Base-by-base conservation (phyloP, 768 basidiomycete genomes). In the Porpolomopsis calyptriformis region DNA sequence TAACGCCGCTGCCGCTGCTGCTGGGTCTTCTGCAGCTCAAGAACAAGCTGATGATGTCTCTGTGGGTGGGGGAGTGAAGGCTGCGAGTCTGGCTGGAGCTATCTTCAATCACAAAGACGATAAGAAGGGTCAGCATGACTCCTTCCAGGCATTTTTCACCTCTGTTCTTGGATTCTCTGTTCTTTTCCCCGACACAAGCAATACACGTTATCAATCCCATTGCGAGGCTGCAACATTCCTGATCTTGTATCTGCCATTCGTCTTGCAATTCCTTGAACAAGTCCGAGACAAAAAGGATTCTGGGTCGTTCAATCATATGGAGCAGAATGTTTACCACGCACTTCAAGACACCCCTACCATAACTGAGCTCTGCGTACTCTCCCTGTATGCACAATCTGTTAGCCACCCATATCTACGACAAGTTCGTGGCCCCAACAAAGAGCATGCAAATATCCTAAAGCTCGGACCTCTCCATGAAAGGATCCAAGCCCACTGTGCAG, bases 151-250 rank as follows among this genome's bases (percentile, higher is more conserved):
- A n/a, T n/a, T n/a, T n/a, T n/a, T n/a, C n/a, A n/a, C n/a, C n/a
- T n/a, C n/a, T n/a, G n/a, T n/a, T n/a, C n/a, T n/a, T n/a, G n/a
- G n/a, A n/a, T n/a, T n/a, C n/a, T n/a, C n/a, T n/a, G n/a, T n/a
- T n/a, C n/a, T n/a, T n/a, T n/a, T n/a, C n/a, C n/a, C n/a, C n/a
- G n/a, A n/a, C n/a, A n/a, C n/a, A n/a, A n/a, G n/a, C n/a, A n/a
- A n/a, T n/a, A n/a, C n/a, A n/a, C n/a, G n/a, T 0, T 70, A 57
- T 47, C 57, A 62, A 22, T 62, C 57, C 1, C 56, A 67, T 47
- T 50, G 60, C 18, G 54, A 60, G 4, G 64, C 63, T 0, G 52
- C 61, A 0, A 36, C 51, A 0, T 55, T 46, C 9, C 46, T 66
- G 7, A 37, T 68, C 14, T 34, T 57, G 0, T 37, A 66, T 41